phyloP scores from a whole-genome alignment of 169 alveolate genomes.

The Cryptosporidium xiaoi region DNA sequence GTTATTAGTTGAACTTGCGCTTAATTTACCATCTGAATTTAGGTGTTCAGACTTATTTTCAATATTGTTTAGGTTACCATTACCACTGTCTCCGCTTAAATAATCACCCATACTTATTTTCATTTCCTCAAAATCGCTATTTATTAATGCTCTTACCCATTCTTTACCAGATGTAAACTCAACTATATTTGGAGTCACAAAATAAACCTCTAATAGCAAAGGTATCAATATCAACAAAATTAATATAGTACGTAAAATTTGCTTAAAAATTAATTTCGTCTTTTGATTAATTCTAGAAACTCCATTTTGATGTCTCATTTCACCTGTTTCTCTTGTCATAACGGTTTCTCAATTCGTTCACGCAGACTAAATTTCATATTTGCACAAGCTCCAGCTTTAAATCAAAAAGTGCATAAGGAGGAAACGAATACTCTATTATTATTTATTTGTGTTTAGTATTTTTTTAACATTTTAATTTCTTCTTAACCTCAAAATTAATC shows the following conservation, averaged over 20 bases:
- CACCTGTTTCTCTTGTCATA: not conserved
- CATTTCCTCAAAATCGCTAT: not conserved
- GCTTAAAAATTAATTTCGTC: constrained; percentile 11
- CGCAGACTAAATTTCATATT: no score
- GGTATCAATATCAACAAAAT: constrained; percentile 29
- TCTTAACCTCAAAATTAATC: not conserved
- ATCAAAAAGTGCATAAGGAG: no score
- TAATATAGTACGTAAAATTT: constrained; percentile 25
- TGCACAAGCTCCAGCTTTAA: no score
- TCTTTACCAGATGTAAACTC: constrained; percentile 28
- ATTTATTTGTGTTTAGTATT: not conserved
- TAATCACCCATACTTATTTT: no score
- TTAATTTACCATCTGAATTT: not conserved
- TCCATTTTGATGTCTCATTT: constrained; percentile 24
- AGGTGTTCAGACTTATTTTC: not conserved
- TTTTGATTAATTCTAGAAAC: not conserved
- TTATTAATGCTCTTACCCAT: constrained; percentile 33
- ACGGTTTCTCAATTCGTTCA: no score
- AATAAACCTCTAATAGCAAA: constrained; percentile 30
- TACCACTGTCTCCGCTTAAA: not conserved
- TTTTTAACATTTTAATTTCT: not conserved
- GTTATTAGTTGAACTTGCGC: not conserved
- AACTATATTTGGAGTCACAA: constrained; percentile 29
- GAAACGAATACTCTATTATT: no score
- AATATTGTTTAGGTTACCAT: not conserved